These are phyloP conservation scores for Saksenaea oblongispora DNA, from an alignment of 371 early-diverging fungal species.

Conservation along the genomic window DNA sequence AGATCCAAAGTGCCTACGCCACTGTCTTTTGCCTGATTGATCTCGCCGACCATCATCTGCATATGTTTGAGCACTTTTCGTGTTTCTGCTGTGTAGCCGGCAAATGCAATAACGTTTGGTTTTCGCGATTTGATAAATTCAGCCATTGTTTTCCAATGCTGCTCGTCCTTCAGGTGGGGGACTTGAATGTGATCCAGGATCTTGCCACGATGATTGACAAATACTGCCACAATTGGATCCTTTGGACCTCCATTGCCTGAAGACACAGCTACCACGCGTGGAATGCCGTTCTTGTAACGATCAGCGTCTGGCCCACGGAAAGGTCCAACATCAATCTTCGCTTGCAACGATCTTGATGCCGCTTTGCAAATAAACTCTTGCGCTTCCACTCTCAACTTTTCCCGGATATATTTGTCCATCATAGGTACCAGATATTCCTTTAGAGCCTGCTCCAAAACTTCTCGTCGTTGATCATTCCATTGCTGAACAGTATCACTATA, in stretches of 20 bases:
- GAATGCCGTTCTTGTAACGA: slow-evolving; percentile 50
- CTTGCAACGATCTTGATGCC: slow-evolving; percentile 65
- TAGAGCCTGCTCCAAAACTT: slow-evolving; percentile 63
- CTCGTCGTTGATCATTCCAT: slow-evolving; percentile 84
- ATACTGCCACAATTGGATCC: slow-evolving; percentile 73
- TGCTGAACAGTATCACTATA: slow-evolving; percentile 62
- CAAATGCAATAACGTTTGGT: slow-evolving; percentile 83
- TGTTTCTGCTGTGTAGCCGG: slow-evolving; percentile 77
- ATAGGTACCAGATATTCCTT: slow-evolving; percentile 71
- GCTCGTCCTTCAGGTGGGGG: slow-evolving; percentile 63
- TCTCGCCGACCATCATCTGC: slow-evolving; percentile 55
- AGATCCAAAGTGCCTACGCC: slow-evolving; percentile 28
- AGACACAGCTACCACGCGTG: slow-evolving; percentile 84
- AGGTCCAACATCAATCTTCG: slow-evolving; percentile 77
- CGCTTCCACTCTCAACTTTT: slow-evolving; percentile 73
- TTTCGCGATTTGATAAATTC: slow-evolving; percentile 63
- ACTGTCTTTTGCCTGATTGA: slow-evolving; percentile 39
- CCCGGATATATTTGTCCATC: slow-evolving; percentile 74
- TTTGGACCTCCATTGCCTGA: slow-evolving; percentile 78
- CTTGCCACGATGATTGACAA: slow-evolving; percentile 77
- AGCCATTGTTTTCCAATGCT: slow-evolving; percentile 52
- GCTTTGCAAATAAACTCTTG: slow-evolving; percentile 70
- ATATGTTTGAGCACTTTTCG: slow-evolving; percentile 73
- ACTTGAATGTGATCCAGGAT: slow-evolving; percentile 67
- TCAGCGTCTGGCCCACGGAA: slow-evolving; percentile 53